phyloP scores from a whole-genome alignment of 2,329 filamentous ascomycete species.

The Rugonectria rugulosa region DNA sequence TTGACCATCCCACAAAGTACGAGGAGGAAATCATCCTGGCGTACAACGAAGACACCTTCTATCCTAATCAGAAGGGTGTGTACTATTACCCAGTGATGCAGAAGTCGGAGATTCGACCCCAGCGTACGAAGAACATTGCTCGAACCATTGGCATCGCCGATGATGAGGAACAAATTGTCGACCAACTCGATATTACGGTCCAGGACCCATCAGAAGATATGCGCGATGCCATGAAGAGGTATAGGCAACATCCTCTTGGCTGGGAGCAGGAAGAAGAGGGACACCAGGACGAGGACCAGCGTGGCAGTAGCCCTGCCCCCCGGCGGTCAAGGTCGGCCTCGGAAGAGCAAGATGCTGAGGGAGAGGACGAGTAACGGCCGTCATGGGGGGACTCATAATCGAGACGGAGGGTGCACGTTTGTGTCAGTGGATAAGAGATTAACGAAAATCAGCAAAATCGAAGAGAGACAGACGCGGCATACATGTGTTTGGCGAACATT shows the following conservation, averaged over 20 bases:
- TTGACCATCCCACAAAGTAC: slow-evolving; percentile 67
- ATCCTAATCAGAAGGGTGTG: slow-evolving; percentile 62
- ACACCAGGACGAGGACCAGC: slow-evolving; percentile 41
- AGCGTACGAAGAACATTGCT: slow-evolving; percentile 69
- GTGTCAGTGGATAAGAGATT: slow-evolving; percentile 8
- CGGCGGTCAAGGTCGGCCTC: slow-evolving; percentile 40
- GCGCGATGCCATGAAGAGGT: slow-evolving; percentile 58
- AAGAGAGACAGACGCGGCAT: slow-evolving; percentile 17
- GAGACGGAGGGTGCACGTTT: slow-evolving; percentile 35
- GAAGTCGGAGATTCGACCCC: slow-evolving; percentile 67
- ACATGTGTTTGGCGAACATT: slow-evolving; percentile 23
- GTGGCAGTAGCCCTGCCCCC: slow-evolving; percentile 34
- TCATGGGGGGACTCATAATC: background rate
- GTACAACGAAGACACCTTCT: slow-evolving; percentile 60
- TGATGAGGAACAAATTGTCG: slow-evolving; percentile 60
- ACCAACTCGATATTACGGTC: slow-evolving; percentile 63
- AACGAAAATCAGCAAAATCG: slow-evolving; percentile 2
- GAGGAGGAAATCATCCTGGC: slow-evolving; percentile 69
- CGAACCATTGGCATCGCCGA: slow-evolving; percentile 58
- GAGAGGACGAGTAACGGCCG: slow-evolving; percentile 48
- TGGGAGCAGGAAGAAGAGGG: slow-evolving; percentile 50
- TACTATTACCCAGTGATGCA: slow-evolving; percentile 76
- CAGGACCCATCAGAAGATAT: slow-evolving; percentile 64
- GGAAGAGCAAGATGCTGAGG: slow-evolving; percentile 53
- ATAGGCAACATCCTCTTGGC: slow-evolving; percentile 61